Evolutionary conservation across 2,329 filamentous ascomycete species (phyloP), one percentile per base, ranked within the genome.

Genomic region (Sporothrix mexicana): DNA sequence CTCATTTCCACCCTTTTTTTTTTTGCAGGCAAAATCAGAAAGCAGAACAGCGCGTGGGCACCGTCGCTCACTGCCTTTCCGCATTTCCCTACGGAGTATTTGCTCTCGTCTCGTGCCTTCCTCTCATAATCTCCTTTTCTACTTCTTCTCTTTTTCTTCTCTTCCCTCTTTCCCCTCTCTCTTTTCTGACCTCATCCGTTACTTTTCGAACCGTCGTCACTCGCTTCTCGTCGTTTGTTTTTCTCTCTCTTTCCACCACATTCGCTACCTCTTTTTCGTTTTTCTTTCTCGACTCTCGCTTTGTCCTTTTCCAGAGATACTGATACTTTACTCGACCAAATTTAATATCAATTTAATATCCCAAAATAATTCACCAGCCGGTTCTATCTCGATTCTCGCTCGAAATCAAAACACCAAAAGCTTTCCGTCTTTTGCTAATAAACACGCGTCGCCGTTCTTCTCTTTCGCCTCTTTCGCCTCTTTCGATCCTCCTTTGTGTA

Each of bases 321-420:
- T 45, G 23, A 51, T 10, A 25, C 51, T 53, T 12, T 25, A 41
- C 15, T 41, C 25, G 43, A 43, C 23, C 30, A 36, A 36, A 51
- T 49, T 55, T 64, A 41, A 64, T 71, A 51, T 53, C 49, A 61
- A 49, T 53, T 51, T 70, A 70, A 70, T 70, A 61, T 47, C 36
- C 17, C 64, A 55, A 25, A 25, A 67, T 51, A 51, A 30, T 51
- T 36, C 45, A 36, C 64, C 64, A 51, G 64, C 64, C 64, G 45
- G 45, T 20, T n/a, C 12, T 20, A 25, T 57, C 30, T 55, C 49
- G 49, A 55, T 36, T 49, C 8, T 41, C 36, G 13, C 13, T 36
- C 6, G 25, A 47, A 25, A 17, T 17, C 61, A 47, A 47, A 43
- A 43, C 59, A 62, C 17, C 59, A 7, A 17, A 12, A 13, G 23